Percentiles rank a stretch among this genome's conserved stretches.
Conservation (phyloP, 2,329 filamentous ascomycete genomes). For the Colletotrichum sp. region DNA sequence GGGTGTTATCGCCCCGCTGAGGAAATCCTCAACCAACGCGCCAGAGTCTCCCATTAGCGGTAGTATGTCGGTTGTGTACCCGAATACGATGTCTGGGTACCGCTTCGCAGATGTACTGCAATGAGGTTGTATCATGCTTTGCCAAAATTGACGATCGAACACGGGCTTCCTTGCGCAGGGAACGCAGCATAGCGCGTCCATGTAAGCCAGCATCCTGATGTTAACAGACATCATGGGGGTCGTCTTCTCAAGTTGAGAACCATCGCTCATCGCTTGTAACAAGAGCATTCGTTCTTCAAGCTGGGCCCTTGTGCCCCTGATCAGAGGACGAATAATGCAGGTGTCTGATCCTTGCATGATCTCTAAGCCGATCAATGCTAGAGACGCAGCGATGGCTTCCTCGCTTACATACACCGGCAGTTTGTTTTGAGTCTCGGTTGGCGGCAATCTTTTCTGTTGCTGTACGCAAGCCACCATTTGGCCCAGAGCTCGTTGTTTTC, state of each 20-base stretch:
- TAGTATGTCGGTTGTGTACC: neutral
- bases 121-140: neutral
- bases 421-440: neutral
- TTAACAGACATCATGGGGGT: conserved; percentile 5
- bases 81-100: conserved; percentile 11
- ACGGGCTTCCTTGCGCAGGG: conserved; percentile 1
- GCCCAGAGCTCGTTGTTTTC: conserved; percentile 8
- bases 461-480: neutral
- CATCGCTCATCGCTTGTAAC: neutral
- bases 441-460: neutral
- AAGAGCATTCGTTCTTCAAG: neutral
- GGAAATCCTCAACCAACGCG: neutral
- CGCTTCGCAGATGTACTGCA: neutral
- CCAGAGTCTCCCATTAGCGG: neutral
- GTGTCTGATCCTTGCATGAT: conserved; percentile 1
- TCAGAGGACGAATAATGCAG: neutral
- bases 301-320: neutral
- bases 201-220: conserved; percentile 13
- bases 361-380: conserved; percentile 6
- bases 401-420: neutral
- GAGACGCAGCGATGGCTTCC: conserved; percentile 4
- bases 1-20: neutral
- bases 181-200: conserved; percentile 4
- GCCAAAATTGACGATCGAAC: neutral
- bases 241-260: neutral